Evolutionary conservation across 345 rosid species (phyloP).

Genomic region (Psidium guajava): DNA sequence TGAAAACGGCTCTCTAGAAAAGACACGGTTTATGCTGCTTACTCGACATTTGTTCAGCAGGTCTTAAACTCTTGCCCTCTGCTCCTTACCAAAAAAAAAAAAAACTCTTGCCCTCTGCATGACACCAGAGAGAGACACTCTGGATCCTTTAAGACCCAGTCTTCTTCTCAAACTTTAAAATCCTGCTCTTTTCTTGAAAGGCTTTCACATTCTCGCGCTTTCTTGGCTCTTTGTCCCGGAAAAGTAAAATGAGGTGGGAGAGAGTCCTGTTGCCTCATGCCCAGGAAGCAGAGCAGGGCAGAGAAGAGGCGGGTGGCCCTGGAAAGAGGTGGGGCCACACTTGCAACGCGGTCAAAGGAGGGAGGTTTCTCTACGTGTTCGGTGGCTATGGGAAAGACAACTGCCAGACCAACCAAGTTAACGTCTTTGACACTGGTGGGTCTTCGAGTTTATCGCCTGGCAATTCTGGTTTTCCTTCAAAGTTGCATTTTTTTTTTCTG

Average conservation of each 20-base stretch:
- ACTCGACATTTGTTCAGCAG: background rate
- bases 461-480: background rate
- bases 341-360: constrained; percentile 79
- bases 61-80: too few species aligned
- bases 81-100: too few species aligned
- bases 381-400: constrained; percentile 85
- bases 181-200: background rate
- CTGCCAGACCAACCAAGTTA: constrained; percentile 92
- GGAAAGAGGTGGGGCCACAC: constrained; percentile 97
- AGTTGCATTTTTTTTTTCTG: background rate
- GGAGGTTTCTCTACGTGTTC: constrained; percentile 74
- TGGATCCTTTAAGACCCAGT: too few species aligned
- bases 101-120: too few species aligned
- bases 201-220: background rate
- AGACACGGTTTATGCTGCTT: background rate
- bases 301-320: constrained; percentile 33
- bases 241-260: constrained; percentile 62
- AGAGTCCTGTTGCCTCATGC: constrained; percentile 19
- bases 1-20: background rate
- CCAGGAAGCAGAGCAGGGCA: constrained; percentile 20
- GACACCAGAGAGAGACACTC: too few species aligned
- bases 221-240: background rate
- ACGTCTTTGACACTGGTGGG: constrained; percentile 78
- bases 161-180: too few species aligned
- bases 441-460: background rate